These are phyloP conservation scores for Ceratocystis smalleyi DNA, from an alignment of 2,329 filamentous ascomycete genomes.

Conservation along the genomic window DNA sequence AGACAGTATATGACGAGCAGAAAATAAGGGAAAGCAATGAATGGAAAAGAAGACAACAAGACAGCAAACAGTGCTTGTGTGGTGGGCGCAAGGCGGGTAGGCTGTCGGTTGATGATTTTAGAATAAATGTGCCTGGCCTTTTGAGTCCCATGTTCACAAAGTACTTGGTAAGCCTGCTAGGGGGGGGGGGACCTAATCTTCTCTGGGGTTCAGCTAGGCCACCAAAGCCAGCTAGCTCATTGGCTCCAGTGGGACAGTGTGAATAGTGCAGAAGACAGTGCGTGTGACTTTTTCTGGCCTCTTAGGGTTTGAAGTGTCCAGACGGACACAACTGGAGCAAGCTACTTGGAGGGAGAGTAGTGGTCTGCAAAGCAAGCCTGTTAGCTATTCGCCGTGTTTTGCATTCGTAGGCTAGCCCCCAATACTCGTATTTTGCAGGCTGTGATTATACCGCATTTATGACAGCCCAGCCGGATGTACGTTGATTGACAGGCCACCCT, in stretches of 20 bases:
- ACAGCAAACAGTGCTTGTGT: conserved; percentile 2
- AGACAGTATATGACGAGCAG: conserved; percentile 27
- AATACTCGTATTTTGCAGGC: background rate
- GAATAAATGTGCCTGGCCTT: conserved; percentile 6
- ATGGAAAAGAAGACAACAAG: conserved; percentile 4
- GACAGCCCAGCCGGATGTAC: background rate
- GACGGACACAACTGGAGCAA: background rate
- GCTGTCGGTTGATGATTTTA: conserved; percentile 11
- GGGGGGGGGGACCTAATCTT: background rate
- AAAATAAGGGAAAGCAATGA: conserved; percentile 20
- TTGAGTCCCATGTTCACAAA: background rate
- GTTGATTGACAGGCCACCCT: background rate
- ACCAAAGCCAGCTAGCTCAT: conserved; percentile 4
- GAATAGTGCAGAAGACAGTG: background rate
- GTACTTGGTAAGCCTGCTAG: background rate
- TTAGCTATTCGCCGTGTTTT: background rate
- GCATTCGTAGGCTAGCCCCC: background rate
- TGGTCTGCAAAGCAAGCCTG: background rate
- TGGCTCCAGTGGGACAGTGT: conserved; percentile 7
- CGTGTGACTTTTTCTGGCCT: conserved; percentile 5
- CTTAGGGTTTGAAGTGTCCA: conserved; percentile 4
- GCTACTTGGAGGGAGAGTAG: background rate
- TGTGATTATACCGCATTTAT: background rate
- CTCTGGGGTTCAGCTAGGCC: background rate
- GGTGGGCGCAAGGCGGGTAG: conserved; percentile 9